Evolutionary conservation across 441 rosid genomes (phyloP).

Genomic region (Eruca vesicaria): DNA sequence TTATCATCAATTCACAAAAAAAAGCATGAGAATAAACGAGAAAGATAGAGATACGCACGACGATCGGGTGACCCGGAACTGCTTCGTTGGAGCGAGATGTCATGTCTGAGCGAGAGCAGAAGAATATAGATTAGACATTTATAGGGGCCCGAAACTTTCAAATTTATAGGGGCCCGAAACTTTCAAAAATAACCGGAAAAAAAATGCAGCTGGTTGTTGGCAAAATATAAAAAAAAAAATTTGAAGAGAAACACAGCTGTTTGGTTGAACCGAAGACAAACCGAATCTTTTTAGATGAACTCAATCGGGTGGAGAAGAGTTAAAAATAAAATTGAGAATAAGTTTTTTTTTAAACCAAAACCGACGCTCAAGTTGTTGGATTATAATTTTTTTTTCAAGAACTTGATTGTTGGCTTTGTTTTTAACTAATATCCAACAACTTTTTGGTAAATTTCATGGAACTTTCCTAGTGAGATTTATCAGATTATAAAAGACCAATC

Average conservation of each 20-base stretch:
- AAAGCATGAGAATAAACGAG: neutral
- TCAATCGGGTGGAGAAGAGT: neutral
- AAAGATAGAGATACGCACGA: slow-evolving; percentile 22
- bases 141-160: neutral
- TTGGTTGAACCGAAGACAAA: neutral
- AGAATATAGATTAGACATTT: neutral
- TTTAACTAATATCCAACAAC: neutral
- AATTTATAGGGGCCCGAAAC: neutral
- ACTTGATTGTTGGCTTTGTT: neutral
- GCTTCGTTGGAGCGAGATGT: slow-evolving; percentile 18
- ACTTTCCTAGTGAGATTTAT: neutral
- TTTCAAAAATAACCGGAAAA: neutral
- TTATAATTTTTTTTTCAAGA: neutral
- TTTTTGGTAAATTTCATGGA: neutral
- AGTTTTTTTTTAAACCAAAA: neutral
- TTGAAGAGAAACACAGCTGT: neutral
- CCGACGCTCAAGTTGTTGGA: neutral
- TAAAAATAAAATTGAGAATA: neutral
- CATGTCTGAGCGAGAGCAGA: slow-evolving; percentile 22
- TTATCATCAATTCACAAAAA: neutral
- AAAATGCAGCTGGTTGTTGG: neutral
- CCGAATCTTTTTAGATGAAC: neutral
- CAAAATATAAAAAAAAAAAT: too few relatives aligned
- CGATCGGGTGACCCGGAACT: neutral
- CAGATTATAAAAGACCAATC: neutral